phyloP scores from a whole-genome alignment of 257 asterid species.

The Nicotiana noctiflora region DNA sequence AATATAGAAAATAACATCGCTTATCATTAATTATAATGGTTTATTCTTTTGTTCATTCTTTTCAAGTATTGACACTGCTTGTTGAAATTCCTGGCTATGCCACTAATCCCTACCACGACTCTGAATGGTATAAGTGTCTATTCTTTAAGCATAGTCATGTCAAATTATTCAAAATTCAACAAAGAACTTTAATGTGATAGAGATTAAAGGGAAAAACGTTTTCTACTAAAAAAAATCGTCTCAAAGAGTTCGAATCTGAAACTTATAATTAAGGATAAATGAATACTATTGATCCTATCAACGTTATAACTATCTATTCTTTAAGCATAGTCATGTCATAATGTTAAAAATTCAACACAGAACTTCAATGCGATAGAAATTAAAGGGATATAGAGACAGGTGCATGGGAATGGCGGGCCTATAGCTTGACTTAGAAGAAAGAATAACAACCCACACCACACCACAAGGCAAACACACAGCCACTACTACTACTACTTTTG shows the following conservation, averaged over 20 bases:
- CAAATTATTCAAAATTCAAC: background rate
- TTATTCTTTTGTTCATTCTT: no score
- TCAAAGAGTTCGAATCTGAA: no score
- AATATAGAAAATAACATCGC: no score
- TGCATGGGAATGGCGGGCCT: conserved; percentile 2
- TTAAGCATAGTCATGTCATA: background rate
- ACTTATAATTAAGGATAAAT: no score
- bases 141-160: background rate
- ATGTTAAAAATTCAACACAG: background rate
- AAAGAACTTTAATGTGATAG: background rate
- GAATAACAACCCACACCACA: background rate
- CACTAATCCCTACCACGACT: no score
- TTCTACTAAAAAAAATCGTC: no score
- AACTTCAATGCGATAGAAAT: background rate
- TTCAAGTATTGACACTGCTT: no score
- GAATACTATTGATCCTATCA: no score
- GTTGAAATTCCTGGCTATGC: no score
- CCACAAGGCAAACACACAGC: background rate
- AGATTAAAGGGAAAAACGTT: background rate
- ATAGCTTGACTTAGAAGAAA: conserved; percentile 42
- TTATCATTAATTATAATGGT: no score
- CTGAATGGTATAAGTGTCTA: no score
- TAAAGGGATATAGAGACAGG: background rate
- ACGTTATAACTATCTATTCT: no score
- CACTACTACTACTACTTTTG: background rate